A percentile compares a stretch with the other conserved stretches of the same genome.
phyloP scores from a whole-genome alignment of 140 eudicot genomes.

The Bidens hawaiensis region DNA sequence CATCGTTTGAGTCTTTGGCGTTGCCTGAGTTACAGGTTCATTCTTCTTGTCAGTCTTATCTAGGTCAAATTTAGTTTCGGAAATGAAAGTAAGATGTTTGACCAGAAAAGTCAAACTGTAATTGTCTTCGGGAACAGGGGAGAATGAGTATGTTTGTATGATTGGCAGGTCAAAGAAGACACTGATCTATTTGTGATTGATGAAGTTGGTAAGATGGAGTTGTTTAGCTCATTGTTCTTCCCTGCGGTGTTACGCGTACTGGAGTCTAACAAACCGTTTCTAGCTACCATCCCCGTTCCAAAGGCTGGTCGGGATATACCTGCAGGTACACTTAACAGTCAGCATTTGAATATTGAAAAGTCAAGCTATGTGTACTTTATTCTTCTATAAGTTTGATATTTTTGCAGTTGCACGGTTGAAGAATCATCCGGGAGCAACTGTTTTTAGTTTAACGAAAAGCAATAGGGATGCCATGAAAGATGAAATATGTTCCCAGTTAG shows the following conservation, averaged over 20 bases:
- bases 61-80: background rate
- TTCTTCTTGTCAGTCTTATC: conserved; percentile 2
- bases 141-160: background rate
- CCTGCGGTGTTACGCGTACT: conserved; percentile 73
- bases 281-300: conserved; percentile 77
- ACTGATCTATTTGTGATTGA: conserved; percentile 81
- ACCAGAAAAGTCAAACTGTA: conserved; percentile 9
- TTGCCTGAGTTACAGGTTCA: conserved; percentile 88
- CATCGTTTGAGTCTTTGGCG: conserved; percentile 85
- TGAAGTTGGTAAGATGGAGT: conserved; percentile 98
- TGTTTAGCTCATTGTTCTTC: conserved; percentile 71
- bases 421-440: conserved; percentile 65
- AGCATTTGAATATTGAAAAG: background rate
- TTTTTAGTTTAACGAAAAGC: conserved; percentile 49
- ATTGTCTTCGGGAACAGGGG: background rate
- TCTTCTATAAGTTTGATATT: background rate
- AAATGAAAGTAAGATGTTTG: conserved; percentile 12
- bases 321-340: conserved; percentile 54
- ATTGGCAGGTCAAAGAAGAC: conserved; percentile 65
- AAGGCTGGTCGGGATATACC: conserved; percentile 85
- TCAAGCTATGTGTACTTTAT: conserved; percentile 9
- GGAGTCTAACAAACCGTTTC: conserved; percentile 59
- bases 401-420: conserved; percentile 77
- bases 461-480: conserved; percentile 71
- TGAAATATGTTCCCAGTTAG: conserved; percentile 42